Base-by-base conservation (phyloP, 2,329 filamentous ascomycete genomes). In the Pestalotiopsis sp. region DNA sequence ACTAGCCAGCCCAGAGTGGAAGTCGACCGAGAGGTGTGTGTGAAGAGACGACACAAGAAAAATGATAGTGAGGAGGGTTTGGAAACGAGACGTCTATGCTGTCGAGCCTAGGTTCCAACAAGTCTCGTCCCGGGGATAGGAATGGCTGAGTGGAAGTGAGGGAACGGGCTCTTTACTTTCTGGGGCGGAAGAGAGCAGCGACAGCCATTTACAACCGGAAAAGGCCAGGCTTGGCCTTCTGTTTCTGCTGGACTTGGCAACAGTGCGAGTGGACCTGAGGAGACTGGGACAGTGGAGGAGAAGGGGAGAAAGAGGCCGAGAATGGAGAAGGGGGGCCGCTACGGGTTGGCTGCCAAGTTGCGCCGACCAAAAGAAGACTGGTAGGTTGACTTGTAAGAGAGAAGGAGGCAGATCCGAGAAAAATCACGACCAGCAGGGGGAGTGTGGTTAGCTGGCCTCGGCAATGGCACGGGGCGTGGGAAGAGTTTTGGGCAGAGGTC, bases 261-360 rank as follows among this genome's bases (percentile, higher is more conserved):
- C 41, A 68, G 38, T 66, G 58, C n/a, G 61, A 58, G 62, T 27
- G 66, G 69, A 45, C 45, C 45, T 52, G n/a, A 52, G 45, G 45
- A 31, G 45, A 52, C 61, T 25, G 57, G 27, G 52, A 45, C 61
- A 52, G 59, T 45, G 57, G 45, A 67, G 31, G 67, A 66, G 62
- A 64, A 49, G 36, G 39, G 36, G 66, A 36, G 61, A 71, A 67
- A 68, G 66, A 66, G 57, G 59, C 67, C 67, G 65, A 69, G 70
- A 73, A 70, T 72, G 70, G 70, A 72, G 68, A 69, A 61, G 61
- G 69, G 69, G 70, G 58, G 62, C 52, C 36, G 20, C 17, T n/a
- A 31, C 27, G 66, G 66, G 39, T 63, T 67, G 65, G 38, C 65
- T 56, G 65, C 58, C 49, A 58, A 61, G 59, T 39, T 38, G 27